A percentile compares a stretch with the other conserved stretches of the same genome.
phyloP scores from a whole-genome alignment of 768 basidiomycete genomes.

The Boletus coccyginus region DNA sequence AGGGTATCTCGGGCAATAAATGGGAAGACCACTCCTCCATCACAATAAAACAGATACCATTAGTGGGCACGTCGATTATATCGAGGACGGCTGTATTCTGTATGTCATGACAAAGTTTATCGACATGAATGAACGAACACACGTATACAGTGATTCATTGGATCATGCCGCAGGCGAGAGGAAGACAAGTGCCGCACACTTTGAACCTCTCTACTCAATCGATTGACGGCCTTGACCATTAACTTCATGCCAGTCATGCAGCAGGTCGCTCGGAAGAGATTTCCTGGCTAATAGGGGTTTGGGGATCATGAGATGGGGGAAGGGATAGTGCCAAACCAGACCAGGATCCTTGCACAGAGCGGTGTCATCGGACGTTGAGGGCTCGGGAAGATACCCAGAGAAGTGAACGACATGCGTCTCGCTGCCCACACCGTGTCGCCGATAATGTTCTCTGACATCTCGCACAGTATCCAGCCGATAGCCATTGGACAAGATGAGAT shows the following conservation, averaged over 20 bases:
- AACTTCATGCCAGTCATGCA: slow-evolving; percentile 49
- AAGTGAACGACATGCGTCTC: slow-evolving; percentile 19
- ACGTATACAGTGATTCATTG: slow-evolving; percentile 80
- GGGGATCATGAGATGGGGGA: not conserved
- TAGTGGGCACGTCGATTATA: slow-evolving; percentile 51
- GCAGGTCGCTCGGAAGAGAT: slow-evolving; percentile 66
- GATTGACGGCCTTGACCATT: slow-evolving; percentile 67
- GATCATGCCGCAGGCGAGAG: slow-evolving; percentile 49
- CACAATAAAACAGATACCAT: slow-evolving; percentile 62
- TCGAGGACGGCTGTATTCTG: slow-evolving; percentile 56
- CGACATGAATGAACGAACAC: slow-evolving; percentile 27
- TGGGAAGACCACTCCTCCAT: slow-evolving; percentile 82
- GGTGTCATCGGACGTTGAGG: slow-evolving; percentile 44
- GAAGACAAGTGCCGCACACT: slow-evolving; percentile 55
- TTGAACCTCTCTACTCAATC: slow-evolving; percentile 59
- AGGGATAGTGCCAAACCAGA: slow-evolving; percentile 43
- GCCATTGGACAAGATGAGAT: slow-evolving; percentile 47
- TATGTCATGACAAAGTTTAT: slow-evolving; percentile 5
- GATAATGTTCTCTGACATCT: slow-evolving; percentile 63
- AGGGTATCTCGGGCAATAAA: slow-evolving; percentile 49
- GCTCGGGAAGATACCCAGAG: slow-evolving; percentile 35
- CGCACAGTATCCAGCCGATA: slow-evolving; percentile 66
- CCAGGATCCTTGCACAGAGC: slow-evolving; percentile 71
- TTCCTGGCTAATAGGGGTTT: slow-evolving; percentile 52
- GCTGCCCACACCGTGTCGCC: slow-evolving; percentile 22